Conservation (phyloP, 805 yeast species). For the Peterozyma xylosa region DNA sequence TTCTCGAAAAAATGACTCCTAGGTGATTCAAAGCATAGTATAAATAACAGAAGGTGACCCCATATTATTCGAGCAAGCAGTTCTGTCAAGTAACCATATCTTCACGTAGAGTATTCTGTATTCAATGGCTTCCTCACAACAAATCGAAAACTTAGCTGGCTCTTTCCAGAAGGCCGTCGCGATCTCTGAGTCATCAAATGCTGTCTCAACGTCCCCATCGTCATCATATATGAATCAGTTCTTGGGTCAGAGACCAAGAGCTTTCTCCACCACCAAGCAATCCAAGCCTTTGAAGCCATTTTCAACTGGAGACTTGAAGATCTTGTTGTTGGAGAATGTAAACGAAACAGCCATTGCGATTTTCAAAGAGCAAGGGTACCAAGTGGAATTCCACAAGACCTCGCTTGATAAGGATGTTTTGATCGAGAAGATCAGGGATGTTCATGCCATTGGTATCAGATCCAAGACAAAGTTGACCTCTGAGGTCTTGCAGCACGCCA, state of each 20-base stretch:
- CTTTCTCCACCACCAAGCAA: slow-evolving; percentile 38
- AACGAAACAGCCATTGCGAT: slow-evolving; percentile 87
- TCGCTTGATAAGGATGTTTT: slow-evolving; percentile 89
- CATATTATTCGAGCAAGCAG: no score
- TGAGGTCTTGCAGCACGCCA: slow-evolving; percentile 75
- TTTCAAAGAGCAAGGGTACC: slow-evolving; percentile 87
- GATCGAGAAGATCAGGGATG: slow-evolving; percentile 87
- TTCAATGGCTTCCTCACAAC: slow-evolving; percentile 60
- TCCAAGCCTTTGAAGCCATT: slow-evolving; percentile 85
- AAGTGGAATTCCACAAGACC: slow-evolving; percentile 87
- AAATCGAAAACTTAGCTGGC: slow-evolving; percentile 46
- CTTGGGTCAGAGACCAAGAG: slow-evolving; percentile 26
- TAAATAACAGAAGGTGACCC: no score
- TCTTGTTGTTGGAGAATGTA: slow-evolving; percentile 85
- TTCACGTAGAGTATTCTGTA: no score
- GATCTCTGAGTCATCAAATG: slow-evolving; percentile 48
- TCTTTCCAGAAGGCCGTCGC: slow-evolving; percentile 49
- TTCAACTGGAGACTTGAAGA: slow-evolving; percentile 91
- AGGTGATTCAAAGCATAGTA: no score
- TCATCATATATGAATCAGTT: slow-evolving; percentile 54
- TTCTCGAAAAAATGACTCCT: no score
- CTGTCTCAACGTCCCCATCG: slow-evolving; percentile 81
- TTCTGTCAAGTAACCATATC: no score
- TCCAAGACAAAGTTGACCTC: slow-evolving; percentile 89
- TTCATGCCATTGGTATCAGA: slow-evolving; percentile 96